Evolutionary conservation across 2,329 filamentous ascomycete species (phyloP), one percentile per base, ranked within the genome.

Genomic region (Aspergillus spinulosporus): DNA sequence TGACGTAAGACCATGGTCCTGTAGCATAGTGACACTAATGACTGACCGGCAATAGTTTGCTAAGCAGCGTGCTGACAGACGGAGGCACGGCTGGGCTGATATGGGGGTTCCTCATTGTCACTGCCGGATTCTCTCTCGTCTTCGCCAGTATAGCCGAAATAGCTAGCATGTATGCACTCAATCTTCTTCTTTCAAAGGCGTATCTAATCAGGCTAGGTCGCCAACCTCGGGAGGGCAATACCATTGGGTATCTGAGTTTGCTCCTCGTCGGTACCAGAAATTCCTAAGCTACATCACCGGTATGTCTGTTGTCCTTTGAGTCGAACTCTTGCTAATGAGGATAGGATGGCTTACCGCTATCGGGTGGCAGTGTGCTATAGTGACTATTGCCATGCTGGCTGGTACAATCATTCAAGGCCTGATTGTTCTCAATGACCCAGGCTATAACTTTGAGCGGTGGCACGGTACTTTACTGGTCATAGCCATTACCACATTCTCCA

Each of bases 341-440:
- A n/a, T 37, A 74, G 73, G 73, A 11, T 78, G 76, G 76, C 71
- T 78, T 31, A 72, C 69, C 49, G 72, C 72, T 15, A 71, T 75
- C 39, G 75, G 74, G 14, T 80, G 77, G 78, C 76, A 80, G 56
- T 73, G 72, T 49, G 73, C 76, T 14, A 73, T 77, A 28, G 75
- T 76, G 5, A 71, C 73, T 3, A 75, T 76, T 48, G 73, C 72
- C 9, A 78, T 76, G 64, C 70, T 79, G 12, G 75, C 74, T 5
- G 78, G 74, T 2, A 74, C 70, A 3, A 74, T 77, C 40, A 75
- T 80, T 2, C 77, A 80, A 62, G 78, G 75, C 0, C 59, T 81
- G 4, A 69, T 78, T 9, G 70, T 76, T 21, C 64, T 81, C 32
- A 78, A 79, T 57, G 64, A 78, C 48, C 68, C 70, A 1, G 64